These are phyloP conservation scores for Galeopsis tetrahit DNA, from an alignment of 257 asterid species.

Conservation along the genomic window DNA sequence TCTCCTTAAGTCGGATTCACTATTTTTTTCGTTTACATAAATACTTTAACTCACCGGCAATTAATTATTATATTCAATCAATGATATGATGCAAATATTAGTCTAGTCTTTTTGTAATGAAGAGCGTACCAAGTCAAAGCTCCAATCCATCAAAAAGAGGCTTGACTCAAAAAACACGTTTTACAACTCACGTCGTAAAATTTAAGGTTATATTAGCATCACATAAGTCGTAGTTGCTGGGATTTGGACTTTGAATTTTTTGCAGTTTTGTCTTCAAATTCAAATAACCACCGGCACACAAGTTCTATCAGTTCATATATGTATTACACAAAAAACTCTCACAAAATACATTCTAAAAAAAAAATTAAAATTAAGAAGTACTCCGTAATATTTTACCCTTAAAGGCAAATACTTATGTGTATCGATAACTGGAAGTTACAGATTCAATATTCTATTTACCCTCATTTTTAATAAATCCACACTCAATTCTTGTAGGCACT, in stretches of 20 bases:
- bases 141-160: neutral
- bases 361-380: no score
- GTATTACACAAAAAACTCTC: no score
- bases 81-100: neutral
- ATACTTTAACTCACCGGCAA: neutral
- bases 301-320: no score
- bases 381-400: no score
- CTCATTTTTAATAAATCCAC: no score
- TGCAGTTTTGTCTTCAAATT: neutral
- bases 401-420: no score
- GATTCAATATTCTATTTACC: no score
- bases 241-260: conserved; percentile 14
- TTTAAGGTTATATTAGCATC: neutral
- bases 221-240: neutral
- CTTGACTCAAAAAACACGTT: conserved; percentile 31
- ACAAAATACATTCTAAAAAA: no score
- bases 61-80: neutral
- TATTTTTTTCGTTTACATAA: no score
- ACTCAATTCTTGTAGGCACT: no score
- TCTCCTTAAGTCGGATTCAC: no score
- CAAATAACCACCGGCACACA: neutral
- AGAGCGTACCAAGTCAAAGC: conserved; percentile 1
- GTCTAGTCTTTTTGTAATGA: neutral
- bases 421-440: no score
- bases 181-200: neutral